Conservation (phyloP, 352 stramenopile species). For the Pythium aphanidermatum region DNA sequence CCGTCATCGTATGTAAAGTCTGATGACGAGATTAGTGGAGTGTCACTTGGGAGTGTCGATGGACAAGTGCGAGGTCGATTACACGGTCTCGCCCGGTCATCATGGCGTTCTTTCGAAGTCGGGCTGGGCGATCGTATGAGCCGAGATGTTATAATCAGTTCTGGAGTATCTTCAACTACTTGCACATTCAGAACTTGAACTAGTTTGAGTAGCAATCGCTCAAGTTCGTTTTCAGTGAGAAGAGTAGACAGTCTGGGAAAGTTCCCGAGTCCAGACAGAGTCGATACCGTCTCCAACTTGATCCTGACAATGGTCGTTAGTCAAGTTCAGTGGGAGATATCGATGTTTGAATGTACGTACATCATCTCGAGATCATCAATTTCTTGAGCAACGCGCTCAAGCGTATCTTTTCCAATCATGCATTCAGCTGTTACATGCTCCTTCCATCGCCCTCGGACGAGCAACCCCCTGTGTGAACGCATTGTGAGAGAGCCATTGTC, state of each 20-base stretch:
- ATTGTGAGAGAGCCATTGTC: too few relatives aligned
- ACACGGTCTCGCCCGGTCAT: slow-evolving; percentile 11
- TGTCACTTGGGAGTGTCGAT: slow-evolving; percentile 34
- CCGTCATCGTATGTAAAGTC: background rate
- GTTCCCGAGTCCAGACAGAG: slow-evolving; percentile 37
- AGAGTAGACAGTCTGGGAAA: slow-evolving; percentile 59
- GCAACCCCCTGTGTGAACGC: slow-evolving; percentile 55
- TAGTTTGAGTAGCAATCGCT: slow-evolving; percentile 50
- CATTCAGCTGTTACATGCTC: slow-evolving; percentile 29
- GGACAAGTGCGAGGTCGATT: slow-evolving; percentile 37
- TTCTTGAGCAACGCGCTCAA: slow-evolving; percentile 47
- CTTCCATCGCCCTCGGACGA: slow-evolving; percentile 42
- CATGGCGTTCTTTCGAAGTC: background rate
- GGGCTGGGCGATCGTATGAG: slow-evolving; percentile 6
- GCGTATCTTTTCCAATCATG: slow-evolving; percentile 22
- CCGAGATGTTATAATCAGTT: slow-evolving; percentile 25
- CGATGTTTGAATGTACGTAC: slow-evolving; percentile 21
- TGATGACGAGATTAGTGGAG: background rate
- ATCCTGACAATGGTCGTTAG: slow-evolving; percentile 49
- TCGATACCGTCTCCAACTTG: slow-evolving; percentile 61
- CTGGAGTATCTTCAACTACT: slow-evolving; percentile 18
- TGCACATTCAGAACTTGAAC: slow-evolving; percentile 50
- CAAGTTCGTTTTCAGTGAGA: slow-evolving; percentile 53
- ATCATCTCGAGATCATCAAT: slow-evolving; percentile 69
- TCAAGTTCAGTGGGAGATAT: background rate